Conservation (phyloP, 1,284 basidiomycete species). For the Schizopora paradoxa region DNA sequence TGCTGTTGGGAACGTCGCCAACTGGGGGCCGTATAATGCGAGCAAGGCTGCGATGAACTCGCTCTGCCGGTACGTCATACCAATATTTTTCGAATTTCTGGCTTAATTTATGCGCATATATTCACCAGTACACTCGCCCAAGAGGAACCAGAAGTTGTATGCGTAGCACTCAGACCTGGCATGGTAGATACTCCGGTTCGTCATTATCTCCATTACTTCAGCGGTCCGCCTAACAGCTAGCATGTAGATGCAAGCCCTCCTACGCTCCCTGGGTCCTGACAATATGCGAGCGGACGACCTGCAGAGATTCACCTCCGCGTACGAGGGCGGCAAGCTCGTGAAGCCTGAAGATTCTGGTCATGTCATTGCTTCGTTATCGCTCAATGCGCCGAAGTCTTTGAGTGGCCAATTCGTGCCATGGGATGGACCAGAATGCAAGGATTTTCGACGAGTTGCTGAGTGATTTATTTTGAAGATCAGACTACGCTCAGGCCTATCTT, state of each 20-base stretch:
- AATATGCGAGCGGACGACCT: slow-evolving; percentile 51
- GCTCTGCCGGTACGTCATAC: slow-evolving; percentile 53
- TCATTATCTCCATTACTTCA: slow-evolving; percentile 12
- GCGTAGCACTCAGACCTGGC: slow-evolving; percentile 78
- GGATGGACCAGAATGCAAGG: slow-evolving; percentile 57
- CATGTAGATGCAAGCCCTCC: slow-evolving; percentile 60
- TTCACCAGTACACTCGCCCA: slow-evolving; percentile 65
- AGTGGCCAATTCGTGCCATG: slow-evolving; percentile 75
- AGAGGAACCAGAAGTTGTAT: slow-evolving; percentile 73
- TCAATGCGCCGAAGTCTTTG: slow-evolving; percentile 50
- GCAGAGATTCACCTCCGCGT: slow-evolving; percentile 52
- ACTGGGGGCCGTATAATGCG: slow-evolving; percentile 79
- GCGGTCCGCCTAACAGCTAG: slow-evolving; percentile 12
- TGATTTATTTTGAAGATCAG: too few species aligned
- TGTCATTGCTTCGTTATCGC: slow-evolving; percentile 65
- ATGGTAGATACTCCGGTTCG: slow-evolving; percentile 73
- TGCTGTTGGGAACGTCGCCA: slow-evolving; percentile 58
- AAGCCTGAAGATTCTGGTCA: slow-evolving; percentile 68
- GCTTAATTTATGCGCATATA: neutral
- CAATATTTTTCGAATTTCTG: neutral
- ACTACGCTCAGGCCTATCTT: too few species aligned
- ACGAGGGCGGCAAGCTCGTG: slow-evolving; percentile 61
- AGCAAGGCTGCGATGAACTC: slow-evolving; percentile 84
- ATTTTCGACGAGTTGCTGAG: slow-evolving; percentile 46
- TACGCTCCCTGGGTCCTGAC: slow-evolving; percentile 43